Base-by-base conservation (phyloP, 2,329 filamentous ascomycete species). In the Gaeumannomyces tritici region DNA sequence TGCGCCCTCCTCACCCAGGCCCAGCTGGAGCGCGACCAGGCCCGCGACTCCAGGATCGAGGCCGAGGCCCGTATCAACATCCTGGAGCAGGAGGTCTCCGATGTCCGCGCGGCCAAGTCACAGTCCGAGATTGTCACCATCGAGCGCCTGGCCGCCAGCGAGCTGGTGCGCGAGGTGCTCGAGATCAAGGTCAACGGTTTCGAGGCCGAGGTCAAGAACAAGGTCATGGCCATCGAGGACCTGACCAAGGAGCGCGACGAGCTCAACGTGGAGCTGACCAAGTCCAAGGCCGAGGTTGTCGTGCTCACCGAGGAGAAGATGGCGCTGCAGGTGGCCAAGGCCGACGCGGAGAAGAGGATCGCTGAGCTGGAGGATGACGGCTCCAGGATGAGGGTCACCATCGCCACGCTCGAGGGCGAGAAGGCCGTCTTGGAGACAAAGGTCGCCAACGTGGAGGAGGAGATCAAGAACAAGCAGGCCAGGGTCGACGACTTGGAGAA, bases 51-150 rank as follows among this genome's bases (percentile, higher is more conserved):
- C 11, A 64, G 62, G 28, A 21, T 29, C 9, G 60, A n/a, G 0
- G 51, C 64, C 15, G 61, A 64, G 47, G 47, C 5, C 15, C 60
- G 58, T 11, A 64, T 62, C 33, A 6, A 15, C 3, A 47, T 42
- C 35, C 59, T 67, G 5, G 65, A 68, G 15, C 35, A 51, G 13
- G 62, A 67, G 59, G 61, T 66, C 2, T 31, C n/a, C 26, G 62
- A 64, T 0, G 61, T 62, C 5, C 62, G 63, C 3, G 56, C 62
- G 2, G 62, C 64, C 12, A 59, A 62, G 13, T 62, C 61, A 26
- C 63, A 67, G 56, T 57, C 64, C 29, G 62, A 67, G n/a, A 26
- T 47, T 18, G 59, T 66, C 24, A 62, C 67, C 57, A 55, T 63
- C 1, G 56, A 47, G 13, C 63, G 67, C 28, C 63, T 68, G 13